These are phyloP conservation scores for Emergomyces orientalis DNA, from an alignment of 2,329 filamentous ascomycete species.

Conservation along the genomic window DNA sequence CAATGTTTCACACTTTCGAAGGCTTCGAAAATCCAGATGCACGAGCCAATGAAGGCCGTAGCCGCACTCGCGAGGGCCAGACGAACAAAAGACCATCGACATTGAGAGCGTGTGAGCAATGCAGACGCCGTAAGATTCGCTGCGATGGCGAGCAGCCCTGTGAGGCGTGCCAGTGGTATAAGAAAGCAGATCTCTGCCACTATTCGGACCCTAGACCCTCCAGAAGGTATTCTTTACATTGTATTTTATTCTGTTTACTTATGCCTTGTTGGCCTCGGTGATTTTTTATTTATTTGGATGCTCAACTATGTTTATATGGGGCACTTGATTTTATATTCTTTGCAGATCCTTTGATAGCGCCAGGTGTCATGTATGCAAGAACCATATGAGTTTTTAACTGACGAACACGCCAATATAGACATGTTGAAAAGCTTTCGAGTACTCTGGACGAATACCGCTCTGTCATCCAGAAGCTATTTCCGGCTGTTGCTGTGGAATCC, in stretches of 20 bases:
- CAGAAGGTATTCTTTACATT: slow-evolving; percentile 51
- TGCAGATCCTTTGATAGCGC: no score
- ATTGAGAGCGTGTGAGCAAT: slow-evolving; percentile 58
- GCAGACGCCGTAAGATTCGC: slow-evolving; percentile 71
- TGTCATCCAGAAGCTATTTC: slow-evolving; percentile 54
- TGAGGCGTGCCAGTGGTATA: slow-evolving; percentile 72
- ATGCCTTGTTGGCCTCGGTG: no score
- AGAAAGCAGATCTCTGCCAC: slow-evolving; percentile 67
- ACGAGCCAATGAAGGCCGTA: slow-evolving; percentile 21
- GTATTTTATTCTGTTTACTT: no score
- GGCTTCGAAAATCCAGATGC: slow-evolving; percentile 30
- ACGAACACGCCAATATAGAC: slow-evolving; percentile 17
- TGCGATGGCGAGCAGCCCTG: slow-evolving; percentile 76
- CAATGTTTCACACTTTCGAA: slow-evolving; percentile 37
- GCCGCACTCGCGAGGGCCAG: slow-evolving; percentile 27
- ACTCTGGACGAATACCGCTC: slow-evolving; percentile 57
- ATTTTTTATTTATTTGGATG: no score
- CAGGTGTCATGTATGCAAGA: background rate
- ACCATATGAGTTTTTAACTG: background rate
- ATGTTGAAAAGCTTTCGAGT: slow-evolving; percentile 52
- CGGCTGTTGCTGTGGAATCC: slow-evolving; percentile 47
- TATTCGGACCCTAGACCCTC: slow-evolving; percentile 77
- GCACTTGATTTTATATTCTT: no score
- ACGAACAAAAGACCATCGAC: slow-evolving; percentile 32
- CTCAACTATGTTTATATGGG: no score